Evolutionary conservation across 2,329 filamentous ascomycete genomes (phyloP).

Genomic region (Aspergillus persii): DNA sequence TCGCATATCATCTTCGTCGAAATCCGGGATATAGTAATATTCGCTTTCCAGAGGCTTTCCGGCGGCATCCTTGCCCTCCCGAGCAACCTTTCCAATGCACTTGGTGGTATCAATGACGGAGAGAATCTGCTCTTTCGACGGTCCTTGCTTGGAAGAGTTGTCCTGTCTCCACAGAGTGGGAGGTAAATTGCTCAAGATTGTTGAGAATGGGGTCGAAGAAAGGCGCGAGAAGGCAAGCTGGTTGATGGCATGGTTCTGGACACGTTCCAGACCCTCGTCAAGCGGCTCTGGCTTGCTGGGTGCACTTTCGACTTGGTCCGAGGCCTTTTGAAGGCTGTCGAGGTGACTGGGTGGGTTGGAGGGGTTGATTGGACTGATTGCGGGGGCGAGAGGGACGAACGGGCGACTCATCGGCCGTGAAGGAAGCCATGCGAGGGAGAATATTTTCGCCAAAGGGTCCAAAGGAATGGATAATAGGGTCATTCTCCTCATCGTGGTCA

Average conservation of each 20-base stretch:
- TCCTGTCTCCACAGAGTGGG: constrained; percentile 56
- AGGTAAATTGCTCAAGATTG: constrained; percentile 84
- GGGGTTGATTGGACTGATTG: constrained; percentile 30
- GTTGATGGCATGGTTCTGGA: constrained; percentile 83
- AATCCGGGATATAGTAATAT: constrained; percentile 92
- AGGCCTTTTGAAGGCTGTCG: constrained; percentile 25
- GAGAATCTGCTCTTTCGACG: constrained; percentile 65
- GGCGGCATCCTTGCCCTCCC: constrained; percentile 92
- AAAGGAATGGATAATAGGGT: constrained; percentile 88
- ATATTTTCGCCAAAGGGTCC: constrained; percentile 85
- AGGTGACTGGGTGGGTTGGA: constrained; percentile 33
- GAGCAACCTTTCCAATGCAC: constrained; percentile 83
- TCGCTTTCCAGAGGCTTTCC: constrained; percentile 92
- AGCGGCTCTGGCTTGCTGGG: constrained; percentile 18
- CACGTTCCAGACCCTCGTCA: constrained; percentile 32
- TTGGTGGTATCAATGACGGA: constrained; percentile 68
- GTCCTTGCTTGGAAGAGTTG: constrained; percentile 38
- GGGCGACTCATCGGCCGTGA: constrained; percentile 66
- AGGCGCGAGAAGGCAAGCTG: constrained; percentile 93
- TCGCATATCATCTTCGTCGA: constrained; percentile 74
- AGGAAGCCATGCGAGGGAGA: constrained; percentile 75
- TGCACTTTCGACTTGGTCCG: constrained; percentile 17
- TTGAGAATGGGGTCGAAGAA: constrained; percentile 85
- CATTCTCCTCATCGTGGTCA: constrained; percentile 88
- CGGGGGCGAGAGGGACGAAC: constrained; percentile 41